phyloP scores from a whole-genome alignment of 805 yeast species.

The Ogataea sp. region DNA sequence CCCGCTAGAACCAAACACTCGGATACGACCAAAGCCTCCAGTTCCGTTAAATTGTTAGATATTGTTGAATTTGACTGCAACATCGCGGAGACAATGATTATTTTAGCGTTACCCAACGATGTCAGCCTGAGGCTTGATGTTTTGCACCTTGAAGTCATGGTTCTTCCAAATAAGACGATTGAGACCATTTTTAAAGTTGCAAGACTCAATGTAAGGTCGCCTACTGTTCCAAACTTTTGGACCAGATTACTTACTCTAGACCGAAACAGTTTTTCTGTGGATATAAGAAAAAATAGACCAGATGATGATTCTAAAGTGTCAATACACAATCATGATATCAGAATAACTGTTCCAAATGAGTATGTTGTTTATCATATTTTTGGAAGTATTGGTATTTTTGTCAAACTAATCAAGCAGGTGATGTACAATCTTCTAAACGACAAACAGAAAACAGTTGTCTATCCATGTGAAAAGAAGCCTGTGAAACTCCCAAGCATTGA shows the following conservation, averaged over 20 bases:
- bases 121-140: slow-evolving; percentile 41
- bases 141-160: slow-evolving; percentile 16
- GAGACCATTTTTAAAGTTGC: slow-evolving; percentile 18
- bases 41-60: background rate
- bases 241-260: slow-evolving; percentile 32
- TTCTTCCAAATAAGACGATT: slow-evolving; percentile 12
- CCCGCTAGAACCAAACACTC: too few relatives aligned
- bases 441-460: slow-evolving; percentile 25
- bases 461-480: slow-evolving; percentile 28
- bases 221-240: slow-evolving; percentile 40
- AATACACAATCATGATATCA: slow-evolving; percentile 28
- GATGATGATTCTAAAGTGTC: slow-evolving; percentile 6
- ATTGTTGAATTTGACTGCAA: background rate
- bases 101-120: slow-evolving; percentile 36
- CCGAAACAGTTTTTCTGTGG: background rate
- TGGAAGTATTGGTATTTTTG: slow-evolving; percentile 63
- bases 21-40: too few relatives aligned
- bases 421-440: slow-evolving; percentile 38
- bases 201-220: slow-evolving; percentile 46
- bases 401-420: slow-evolving; percentile 60
- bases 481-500: slow-evolving; percentile 33
- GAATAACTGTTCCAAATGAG: slow-evolving; percentile 60
- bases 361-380: slow-evolving; percentile 72
- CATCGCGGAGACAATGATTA: slow-evolving; percentile 14
- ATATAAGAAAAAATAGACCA: background rate